Evolutionary conservation across 2,329 filamentous ascomycete genomes (phyloP), one percentile per base, ranked within the genome.

Genomic region (Corynespora cassiicola): DNA sequence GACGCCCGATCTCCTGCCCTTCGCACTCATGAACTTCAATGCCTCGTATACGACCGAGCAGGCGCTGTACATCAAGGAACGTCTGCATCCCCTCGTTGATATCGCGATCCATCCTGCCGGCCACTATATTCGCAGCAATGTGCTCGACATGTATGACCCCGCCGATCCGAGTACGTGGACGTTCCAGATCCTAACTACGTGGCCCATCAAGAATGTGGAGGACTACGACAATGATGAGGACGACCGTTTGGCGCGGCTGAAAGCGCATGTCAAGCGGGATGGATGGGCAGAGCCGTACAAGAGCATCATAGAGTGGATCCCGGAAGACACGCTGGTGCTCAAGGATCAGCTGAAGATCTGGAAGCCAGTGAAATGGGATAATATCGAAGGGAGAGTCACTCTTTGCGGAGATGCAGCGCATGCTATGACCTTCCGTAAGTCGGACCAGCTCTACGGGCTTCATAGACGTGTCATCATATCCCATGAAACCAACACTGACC

Each of bases 381-480:
- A 61, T 20, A 46, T 49, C 3, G 45, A 43, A 6, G 66, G 65
- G 10, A 42, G 62, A 16, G 53, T 69, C 7, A 68, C 65, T 15
- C 40, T 70, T 4, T 64, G 61, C 11, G 68, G 66, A 3, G 68
- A 70, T 39, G 64, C 66, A 20, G 68, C 66, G n/a, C 67, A 70
- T 47, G 60, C 68, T 3, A 72, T 72, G 69, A 68, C 67, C 0
- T 67, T 66, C 11, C 65, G 56, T 64, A 50, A 31, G 61, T 42
- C 4, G 11, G 24, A 2, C 20, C 12, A 8, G 3, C 14, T 27
- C 5, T 14, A 11, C 25, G 8, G 8, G n/a, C 3, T 17, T 2
- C 10, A 11, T 33, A 3, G 11, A n/a, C n/a, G n/a, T n/a, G n/a
- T n/a, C n/a, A n/a, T 33, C 24, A 19, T 24, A n/a, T 32, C 12